Conservation (phyloP, 352 stramenopile genomes). For the Pythium myriotylum region DNA sequence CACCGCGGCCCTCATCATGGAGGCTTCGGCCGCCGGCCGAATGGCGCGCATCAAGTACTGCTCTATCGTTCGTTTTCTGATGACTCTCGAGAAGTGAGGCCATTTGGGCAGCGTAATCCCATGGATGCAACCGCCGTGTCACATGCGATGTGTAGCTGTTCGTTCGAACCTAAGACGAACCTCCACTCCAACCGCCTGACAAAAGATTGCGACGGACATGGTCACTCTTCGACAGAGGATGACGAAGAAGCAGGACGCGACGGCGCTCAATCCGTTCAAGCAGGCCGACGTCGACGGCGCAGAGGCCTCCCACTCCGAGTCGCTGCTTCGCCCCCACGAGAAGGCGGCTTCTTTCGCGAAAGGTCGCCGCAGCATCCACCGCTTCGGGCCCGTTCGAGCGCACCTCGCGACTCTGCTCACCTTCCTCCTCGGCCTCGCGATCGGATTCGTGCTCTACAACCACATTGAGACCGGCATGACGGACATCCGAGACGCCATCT, state of each 20-base stretch:
- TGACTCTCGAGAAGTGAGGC: no score
- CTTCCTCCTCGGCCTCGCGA: conserved; percentile 4
- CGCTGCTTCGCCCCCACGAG: not conserved
- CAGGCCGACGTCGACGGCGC: not conserved
- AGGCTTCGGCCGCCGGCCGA: no score
- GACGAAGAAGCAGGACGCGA: conserved; percentile 7
- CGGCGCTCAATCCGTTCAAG: conserved; percentile 16
- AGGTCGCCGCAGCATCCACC: not conserved
- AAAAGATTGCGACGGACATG: not conserved
- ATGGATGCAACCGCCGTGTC: no score
- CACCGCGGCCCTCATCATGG: no score
- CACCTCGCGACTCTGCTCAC: not conserved
- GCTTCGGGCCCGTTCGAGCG: not conserved
- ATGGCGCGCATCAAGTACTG: no score
- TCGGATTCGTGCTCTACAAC: conserved; percentile 10
- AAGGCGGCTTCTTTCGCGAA: not conserved
- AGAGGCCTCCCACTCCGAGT: not conserved
- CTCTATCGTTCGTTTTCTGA: no score
- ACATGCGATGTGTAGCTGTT: not conserved
- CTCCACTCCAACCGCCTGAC: not conserved
- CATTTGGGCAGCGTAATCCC: no score
- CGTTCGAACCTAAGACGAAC: conserved; percentile 5
- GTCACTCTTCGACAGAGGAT: conserved; percentile 1
- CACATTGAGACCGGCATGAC: conserved; percentile 14
- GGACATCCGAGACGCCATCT: conserved; percentile 8